These are phyloP conservation scores for Salicornia ramosissima DNA, from an alignment of 148 eudicot species.

Conservation along the genomic window DNA sequence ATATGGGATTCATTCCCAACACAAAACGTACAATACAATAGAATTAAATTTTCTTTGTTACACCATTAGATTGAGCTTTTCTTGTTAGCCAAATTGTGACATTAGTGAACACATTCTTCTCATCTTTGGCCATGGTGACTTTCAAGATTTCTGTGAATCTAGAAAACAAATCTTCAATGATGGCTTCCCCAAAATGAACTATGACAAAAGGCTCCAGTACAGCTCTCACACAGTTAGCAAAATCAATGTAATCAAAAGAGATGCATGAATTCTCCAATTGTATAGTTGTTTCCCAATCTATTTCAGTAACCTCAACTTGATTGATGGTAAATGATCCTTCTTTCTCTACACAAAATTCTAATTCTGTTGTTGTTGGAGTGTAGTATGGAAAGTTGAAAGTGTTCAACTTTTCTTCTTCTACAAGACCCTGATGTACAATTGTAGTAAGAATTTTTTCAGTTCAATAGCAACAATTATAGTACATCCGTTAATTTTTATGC, in stretches of 20 bases:
- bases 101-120: constrained; percentile 30
- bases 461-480: too few species aligned
- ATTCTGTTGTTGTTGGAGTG: constrained; percentile 42
- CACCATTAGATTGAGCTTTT: neutral
- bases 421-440: constrained; percentile 32
- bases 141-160: constrained; percentile 25
- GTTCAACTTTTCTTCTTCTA: constrained; percentile 41
- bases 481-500: too few species aligned
- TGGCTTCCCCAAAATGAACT: constrained; percentile 38
- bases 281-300: constrained; percentile 27
- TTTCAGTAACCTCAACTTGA: constrained; percentile 26
- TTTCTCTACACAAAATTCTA: constrained; percentile 26
- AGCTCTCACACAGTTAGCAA: constrained; percentile 40
- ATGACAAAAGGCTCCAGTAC: constrained; percentile 44
- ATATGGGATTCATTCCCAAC: too few species aligned
- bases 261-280: constrained; percentile 1
- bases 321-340: constrained; percentile 42
- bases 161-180: constrained; percentile 36
- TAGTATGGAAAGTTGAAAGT: constrained; percentile 47
- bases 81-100: constrained; percentile 38
- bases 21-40: too few species aligned
- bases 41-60: too few species aligned
- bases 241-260: neutral
- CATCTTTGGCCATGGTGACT: constrained; percentile 34
- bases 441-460: neutral